Evolutionary conservation across 805 yeast species (phyloP).

Genomic region (Candida chilensis): DNA sequence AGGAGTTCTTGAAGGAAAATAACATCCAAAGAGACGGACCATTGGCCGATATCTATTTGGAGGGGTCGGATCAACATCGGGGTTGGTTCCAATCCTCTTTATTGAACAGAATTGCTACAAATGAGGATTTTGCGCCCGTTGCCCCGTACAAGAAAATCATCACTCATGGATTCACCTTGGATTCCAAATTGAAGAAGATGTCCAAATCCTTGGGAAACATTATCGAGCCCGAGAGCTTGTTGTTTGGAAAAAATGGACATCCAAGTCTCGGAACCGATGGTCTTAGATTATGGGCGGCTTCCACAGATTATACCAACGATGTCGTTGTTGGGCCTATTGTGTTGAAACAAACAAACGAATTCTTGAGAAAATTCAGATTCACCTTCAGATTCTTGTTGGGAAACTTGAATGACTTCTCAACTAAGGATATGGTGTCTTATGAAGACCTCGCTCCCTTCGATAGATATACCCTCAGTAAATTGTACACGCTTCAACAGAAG

Average conservation of each 20-base stretch:
- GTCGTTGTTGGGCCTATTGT: conserved; percentile 66
- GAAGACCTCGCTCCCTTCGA: conserved; percentile 39
- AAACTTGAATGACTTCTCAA: conserved; percentile 42
- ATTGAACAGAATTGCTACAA: conserved; percentile 59
- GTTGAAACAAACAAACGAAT: conserved; percentile 68
- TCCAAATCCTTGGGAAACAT: conserved; percentile 88
- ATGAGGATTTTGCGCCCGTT: conserved; percentile 14
- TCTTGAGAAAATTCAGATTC: conserved; percentile 71
- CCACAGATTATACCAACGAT: conserved; percentile 78
- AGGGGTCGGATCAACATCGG: conserved; percentile 97
- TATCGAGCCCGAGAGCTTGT: conserved; percentile 57
- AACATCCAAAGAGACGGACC: conserved; percentile 23
- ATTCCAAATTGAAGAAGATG: conserved; percentile 83
- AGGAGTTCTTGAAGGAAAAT: conserved; percentile 20
- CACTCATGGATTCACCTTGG: conserved; percentile 92
- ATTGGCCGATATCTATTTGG: conserved; percentile 80
- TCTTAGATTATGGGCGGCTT: conserved; percentile 82
- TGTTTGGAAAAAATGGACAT: conserved; percentile 42
- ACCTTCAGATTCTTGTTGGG: conserved; percentile 80
- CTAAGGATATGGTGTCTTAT: conserved; percentile 21
- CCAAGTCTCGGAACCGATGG: conserved; percentile 87
- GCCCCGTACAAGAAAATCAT: conserved; percentile 67
- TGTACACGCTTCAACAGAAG: conserved; percentile 34
- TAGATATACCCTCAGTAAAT: conserved; percentile 47
- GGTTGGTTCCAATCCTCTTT: conserved; percentile 98